Evolutionary conservation across 2,329 filamentous ascomycete species (phyloP).

Genomic region (Botrytis porri): DNA sequence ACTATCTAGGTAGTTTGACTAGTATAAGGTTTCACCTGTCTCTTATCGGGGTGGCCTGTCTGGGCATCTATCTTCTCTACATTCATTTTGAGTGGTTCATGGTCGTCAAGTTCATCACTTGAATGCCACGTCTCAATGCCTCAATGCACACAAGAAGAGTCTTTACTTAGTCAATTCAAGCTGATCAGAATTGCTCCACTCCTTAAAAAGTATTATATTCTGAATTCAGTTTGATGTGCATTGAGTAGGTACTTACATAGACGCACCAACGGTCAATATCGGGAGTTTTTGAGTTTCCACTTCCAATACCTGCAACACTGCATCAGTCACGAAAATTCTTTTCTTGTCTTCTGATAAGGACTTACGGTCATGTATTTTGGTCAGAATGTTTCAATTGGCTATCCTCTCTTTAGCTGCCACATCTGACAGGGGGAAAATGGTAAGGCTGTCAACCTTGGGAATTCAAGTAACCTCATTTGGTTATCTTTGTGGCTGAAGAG

Average conservation of each 20-base stretch:
- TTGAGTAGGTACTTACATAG: not conserved
- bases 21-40: not conserved
- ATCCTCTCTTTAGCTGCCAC: not conserved
- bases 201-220: not conserved
- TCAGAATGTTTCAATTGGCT: slow-evolving; percentile 8
- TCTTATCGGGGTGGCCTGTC: not conserved
- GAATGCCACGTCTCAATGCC: not conserved
- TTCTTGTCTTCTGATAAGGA: slow-evolving; percentile 12
- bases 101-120: not conserved
- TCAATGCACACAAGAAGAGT: not conserved
- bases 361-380: slow-evolving; percentile 7
- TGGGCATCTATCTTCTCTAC: not conserved
- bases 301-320: not conserved
- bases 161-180: not conserved
- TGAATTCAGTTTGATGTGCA: not conserved
- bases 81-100: not conserved
- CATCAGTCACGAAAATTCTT: slow-evolving; percentile 8
- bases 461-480: slow-evolving; percentile 23
- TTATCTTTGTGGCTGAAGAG: slow-evolving; percentile 21
- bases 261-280: not conserved
- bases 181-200: not conserved
- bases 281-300: not conserved
- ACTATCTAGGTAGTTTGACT: no score
- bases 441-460: slow-evolving; percentile 9
- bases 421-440: slow-evolving; percentile 10